Conservation (phyloP, 768 basidiomycete genomes). For the Termitomyces sp. region DNA sequence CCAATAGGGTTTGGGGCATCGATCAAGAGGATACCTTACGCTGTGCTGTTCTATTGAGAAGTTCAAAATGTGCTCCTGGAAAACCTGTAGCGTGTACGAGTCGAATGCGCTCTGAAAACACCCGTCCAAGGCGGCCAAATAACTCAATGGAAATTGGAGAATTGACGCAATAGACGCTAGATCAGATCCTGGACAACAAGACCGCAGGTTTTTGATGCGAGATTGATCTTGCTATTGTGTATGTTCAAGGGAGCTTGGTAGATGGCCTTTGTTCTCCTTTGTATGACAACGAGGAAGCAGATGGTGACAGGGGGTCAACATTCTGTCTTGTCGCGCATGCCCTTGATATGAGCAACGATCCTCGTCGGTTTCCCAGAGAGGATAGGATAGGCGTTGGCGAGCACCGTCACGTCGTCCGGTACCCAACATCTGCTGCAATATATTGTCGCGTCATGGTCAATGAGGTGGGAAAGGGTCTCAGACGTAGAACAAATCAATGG, state of each 20-base stretch:
- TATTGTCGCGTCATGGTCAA: conserved; percentile 38
- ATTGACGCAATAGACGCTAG: conserved; percentile 53
- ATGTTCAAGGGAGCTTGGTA: conserved; percentile 2
- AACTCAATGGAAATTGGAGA: conserved; percentile 63
- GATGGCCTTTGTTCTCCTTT: background rate
- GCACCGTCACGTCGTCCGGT: conserved; percentile 36
- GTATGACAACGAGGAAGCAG: background rate
- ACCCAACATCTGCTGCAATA: conserved; percentile 47
- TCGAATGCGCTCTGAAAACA: conserved; percentile 28
- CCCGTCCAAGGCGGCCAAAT: conserved; percentile 27
- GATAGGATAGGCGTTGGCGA: conserved; percentile 49
- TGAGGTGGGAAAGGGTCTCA: conserved; percentile 35
- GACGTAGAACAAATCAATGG: conserved; percentile 30
- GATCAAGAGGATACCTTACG: conserved; percentile 59
- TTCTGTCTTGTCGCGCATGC: conserved; percentile 32
- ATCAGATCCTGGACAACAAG: conserved; percentile 33
- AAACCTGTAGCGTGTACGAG: conserved; percentile 25
- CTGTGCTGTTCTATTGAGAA: conserved; percentile 16
- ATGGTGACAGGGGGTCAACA: background rate
- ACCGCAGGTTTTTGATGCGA: conserved; percentile 38
- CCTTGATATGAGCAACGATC: conserved; percentile 53
- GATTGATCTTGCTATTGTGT: conserved; percentile 23
- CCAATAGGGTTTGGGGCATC: conserved; percentile 49
- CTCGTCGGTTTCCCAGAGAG: conserved; percentile 26
- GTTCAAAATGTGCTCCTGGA: too few relatives aligned